Conservation (phyloP, 208 protist species). For the Trypanosoma melophagium region DNA sequence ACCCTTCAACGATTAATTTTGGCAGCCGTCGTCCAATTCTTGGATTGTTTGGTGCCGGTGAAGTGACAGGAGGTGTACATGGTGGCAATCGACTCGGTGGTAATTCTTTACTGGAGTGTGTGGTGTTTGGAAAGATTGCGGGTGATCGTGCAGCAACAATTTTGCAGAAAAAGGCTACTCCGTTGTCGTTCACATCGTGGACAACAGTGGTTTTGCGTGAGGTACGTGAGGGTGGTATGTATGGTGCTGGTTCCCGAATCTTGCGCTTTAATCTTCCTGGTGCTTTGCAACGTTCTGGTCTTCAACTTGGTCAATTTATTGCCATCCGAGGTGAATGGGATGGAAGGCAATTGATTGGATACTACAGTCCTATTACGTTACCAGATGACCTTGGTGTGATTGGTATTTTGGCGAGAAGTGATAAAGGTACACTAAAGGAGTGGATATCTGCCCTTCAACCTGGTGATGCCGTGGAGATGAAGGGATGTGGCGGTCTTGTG, state of each 20-base stretch:
- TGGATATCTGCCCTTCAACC: constrained; percentile 62
- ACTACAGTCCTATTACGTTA: constrained; percentile 74
- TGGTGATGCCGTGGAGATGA: constrained; percentile 71
- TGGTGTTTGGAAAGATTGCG: constrained; percentile 92
- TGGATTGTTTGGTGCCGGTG: constrained; percentile 94
- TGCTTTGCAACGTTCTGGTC: constrained; percentile 51
- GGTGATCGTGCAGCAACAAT: constrained; percentile 71
- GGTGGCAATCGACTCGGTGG: constrained; percentile 96
- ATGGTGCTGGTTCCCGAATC: constrained; percentile 52
- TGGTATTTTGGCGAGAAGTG: constrained; percentile 43
- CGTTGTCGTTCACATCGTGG: no score
- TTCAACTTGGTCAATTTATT: constrained; percentile 66
- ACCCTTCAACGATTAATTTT: constrained; percentile 28
- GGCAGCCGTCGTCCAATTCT: constrained; percentile 64
- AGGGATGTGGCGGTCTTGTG: constrained; percentile 51
- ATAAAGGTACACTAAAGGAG: constrained; percentile 65
- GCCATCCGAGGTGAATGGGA: constrained; percentile 57
- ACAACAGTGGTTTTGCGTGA: constrained; percentile 56
- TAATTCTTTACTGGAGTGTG: constrained; percentile 96
- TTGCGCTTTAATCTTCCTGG: constrained; percentile 70
- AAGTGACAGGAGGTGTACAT: constrained; percentile 97
- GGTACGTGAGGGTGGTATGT: constrained; percentile 41
- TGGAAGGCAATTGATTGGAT: constrained; percentile 43
- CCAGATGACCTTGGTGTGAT: constrained; percentile 60
- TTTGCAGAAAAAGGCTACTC: constrained; percentile 49